Base-by-base conservation (phyloP, 2,329 filamentous ascomycete genomes). In the Pyricularia sp. region DNA sequence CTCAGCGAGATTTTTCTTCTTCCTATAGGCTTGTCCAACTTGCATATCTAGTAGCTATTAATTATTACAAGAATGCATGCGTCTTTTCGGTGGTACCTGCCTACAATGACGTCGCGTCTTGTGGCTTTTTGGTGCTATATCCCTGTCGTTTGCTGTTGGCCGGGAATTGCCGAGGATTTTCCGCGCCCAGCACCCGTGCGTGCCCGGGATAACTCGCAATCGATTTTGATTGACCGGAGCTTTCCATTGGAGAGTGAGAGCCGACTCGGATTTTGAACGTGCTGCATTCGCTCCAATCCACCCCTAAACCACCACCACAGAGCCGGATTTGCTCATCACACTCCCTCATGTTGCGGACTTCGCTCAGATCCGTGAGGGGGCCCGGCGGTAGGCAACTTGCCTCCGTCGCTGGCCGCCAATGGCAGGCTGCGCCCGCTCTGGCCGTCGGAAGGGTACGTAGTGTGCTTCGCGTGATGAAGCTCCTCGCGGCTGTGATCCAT, bases 271-370 rank as follows among this genome's bases (percentile, higher is more conserved):
- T 28, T 63, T 63, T 63, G 59, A 36, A 28, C 59, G 25, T 17
- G 25, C 23, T 28, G 26, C 10, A 26, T 28, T 28, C 12, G 59
- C 25, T 63, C 59, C 75, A 50, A 50, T 50, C 42, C 42, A 50
- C 42, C 72, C 74, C 73, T 70, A 72, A 76, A 78, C 66, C 72
- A 72, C 71, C 70, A 74, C 72, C 69, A 67, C 42, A 70, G 28
- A 67, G 64, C 67, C 75, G 76, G 70, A 74, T 77, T 76, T 77
- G 78, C 80, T 79, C 79, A 80, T 79, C 78, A 77, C 79, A 83
- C 81, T 82, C 81, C 81, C 82, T 83, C 83, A 90, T 90, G 88
- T 85, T 90, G 85, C 88, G 87, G 83, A 86, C 86, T 79, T 89
- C 87, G 80, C 81, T 90, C 82, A 86, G 84, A 82, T 88, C 87